Conservation (phyloP, 2,329 filamentous ascomycete species). For the Xylaria sp. region DNA sequence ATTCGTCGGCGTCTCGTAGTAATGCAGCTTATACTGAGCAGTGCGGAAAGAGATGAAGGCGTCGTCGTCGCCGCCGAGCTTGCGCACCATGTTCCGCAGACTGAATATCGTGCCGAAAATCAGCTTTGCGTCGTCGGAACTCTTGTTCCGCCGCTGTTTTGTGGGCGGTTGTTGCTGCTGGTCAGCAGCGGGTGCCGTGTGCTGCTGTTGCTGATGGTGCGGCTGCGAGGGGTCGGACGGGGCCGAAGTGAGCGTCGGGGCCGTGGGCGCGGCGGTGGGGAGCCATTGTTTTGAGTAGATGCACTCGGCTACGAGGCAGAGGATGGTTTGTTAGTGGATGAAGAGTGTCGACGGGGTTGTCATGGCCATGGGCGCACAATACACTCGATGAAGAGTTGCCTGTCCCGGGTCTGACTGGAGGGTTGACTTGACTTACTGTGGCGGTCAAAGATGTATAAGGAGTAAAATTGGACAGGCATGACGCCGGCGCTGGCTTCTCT, state of each 20-base stretch:
- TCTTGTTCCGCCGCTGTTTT: conserved; percentile 21
- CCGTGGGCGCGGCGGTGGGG: conserved; percentile 37
- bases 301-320: conserved; percentile 68
- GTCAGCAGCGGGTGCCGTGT: conserved; percentile 15
- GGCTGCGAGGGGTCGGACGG: background rate
- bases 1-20: conserved; percentile 95
- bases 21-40: conserved; percentile 94
- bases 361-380: conserved; percentile 15
- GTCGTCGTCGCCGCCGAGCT: conserved; percentile 89
- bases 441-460: conserved; percentile 98
- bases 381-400: conserved; percentile 6
- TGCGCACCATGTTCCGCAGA: conserved; percentile 91
- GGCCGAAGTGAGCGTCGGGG: conserved; percentile 41
- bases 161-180: conserved; percentile 13
- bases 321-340: conserved; percentile 16
- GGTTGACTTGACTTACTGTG: conserved; percentile 63
- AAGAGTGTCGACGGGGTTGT: background rate
- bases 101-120: conserved; percentile 97
- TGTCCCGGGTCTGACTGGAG: conserved; percentile 7
- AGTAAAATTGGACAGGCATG: conserved; percentile 79
- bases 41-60: conserved; percentile 93
- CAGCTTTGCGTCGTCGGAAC: conserved; percentile 85
- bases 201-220: conserved; percentile 5
- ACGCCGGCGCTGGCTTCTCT: conserved; percentile 25
- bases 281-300: conserved; percentile 91